A percentile compares a stretch with the other conserved stretches of the same genome.
Conservation (phyloP, 1,284 basidiomycete genomes). For the Pseudozyma hubeiensis region DNA sequence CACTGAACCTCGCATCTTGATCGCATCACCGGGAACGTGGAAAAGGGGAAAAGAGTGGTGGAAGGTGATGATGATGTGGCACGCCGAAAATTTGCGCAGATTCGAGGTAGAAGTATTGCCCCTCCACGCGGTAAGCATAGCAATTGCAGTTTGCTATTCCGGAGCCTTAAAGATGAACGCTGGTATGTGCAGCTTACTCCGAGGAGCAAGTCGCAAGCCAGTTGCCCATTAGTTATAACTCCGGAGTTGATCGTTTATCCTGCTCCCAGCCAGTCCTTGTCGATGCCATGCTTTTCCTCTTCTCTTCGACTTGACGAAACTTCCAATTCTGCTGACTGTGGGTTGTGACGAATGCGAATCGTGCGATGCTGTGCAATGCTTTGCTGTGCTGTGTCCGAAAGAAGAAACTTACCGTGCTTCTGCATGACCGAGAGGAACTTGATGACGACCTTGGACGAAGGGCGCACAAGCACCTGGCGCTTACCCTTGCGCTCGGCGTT, state of each 20-base stretch:
- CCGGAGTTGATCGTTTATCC: constrained; percentile 29
- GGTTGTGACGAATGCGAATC: too few species aligned
- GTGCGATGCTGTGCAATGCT: constrained; percentile 3
- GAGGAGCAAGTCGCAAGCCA: constrained; percentile 30
- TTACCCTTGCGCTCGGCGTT: constrained; percentile 69
- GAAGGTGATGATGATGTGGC: constrained; percentile 36
- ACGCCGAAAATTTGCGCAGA: constrained; percentile 53
- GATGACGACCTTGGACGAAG: constrained; percentile 68
- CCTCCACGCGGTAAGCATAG: constrained; percentile 55
- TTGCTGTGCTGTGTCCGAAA: not conserved
- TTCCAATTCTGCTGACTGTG: not conserved
- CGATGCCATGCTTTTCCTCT: not conserved
- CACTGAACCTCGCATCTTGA: not conserved
- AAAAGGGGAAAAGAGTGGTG: constrained; percentile 2
- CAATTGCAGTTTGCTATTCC: constrained; percentile 59
- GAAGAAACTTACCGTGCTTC: constrained; percentile 67
- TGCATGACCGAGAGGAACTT: constrained; percentile 69
- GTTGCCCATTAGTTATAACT: constrained; percentile 68
- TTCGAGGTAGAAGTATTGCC: constrained; percentile 21
- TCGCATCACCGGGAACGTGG: not conserved
- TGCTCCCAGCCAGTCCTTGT: not conserved
- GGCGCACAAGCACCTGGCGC: constrained; percentile 68
- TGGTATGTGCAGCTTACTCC: constrained; percentile 25
- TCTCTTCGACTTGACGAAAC: not conserved
- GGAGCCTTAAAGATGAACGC: constrained; percentile 68